Percentiles rank a stretch among this genome's conserved stretches.
Conservation (phyloP, 352 stramenopile species). For the Phytophthora capsici region DNA sequence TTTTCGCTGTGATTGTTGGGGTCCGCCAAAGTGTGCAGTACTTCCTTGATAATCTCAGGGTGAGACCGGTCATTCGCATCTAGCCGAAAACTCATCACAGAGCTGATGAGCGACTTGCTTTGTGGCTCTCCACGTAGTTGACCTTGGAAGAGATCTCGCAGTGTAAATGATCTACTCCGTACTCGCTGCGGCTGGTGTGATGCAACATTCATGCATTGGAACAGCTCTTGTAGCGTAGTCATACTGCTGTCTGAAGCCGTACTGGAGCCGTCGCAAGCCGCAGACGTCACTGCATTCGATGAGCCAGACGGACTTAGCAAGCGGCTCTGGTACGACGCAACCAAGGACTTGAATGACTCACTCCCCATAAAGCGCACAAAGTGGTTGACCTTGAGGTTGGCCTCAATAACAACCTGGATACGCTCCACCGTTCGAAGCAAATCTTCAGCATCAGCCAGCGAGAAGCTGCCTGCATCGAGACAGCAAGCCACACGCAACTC, state of each 20-base stretch:
- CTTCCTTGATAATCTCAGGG: slow-evolving; percentile 67
- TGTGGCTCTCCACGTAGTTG: slow-evolving; percentile 68
- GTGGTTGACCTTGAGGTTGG: slow-evolving; percentile 85
- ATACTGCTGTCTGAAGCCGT: slow-evolving; percentile 78
- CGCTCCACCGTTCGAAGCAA: slow-evolving; percentile 62
- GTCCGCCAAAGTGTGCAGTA: slow-evolving; percentile 73
- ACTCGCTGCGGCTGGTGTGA: slow-evolving; percentile 82
- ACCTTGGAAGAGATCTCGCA: slow-evolving; percentile 69
- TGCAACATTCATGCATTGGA: slow-evolving; percentile 88
- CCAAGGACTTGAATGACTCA: slow-evolving; percentile 80
- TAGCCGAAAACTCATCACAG: slow-evolving; percentile 70
- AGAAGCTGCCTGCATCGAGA: slow-evolving; percentile 71
- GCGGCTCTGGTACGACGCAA: slow-evolving; percentile 77
- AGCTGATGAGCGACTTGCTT: slow-evolving; percentile 73
- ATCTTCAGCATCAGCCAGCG: slow-evolving; percentile 64
- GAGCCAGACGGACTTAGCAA: slow-evolving; percentile 71
- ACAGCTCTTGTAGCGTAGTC: slow-evolving; percentile 87
- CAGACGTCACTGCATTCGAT: slow-evolving; percentile 26
- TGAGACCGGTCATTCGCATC: slow-evolving; percentile 65
- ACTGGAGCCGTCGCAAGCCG: slow-evolving; percentile 37
- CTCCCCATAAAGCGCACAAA: slow-evolving; percentile 89
- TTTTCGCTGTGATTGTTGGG: slow-evolving; percentile 45
- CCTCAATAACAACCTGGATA: slow-evolving; percentile 69
- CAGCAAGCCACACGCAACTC: slow-evolving; percentile 63
- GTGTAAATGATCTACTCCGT: slow-evolving; percentile 72